Evolutionary conservation across 768 basidiomycete genomes (phyloP).

Genomic region (Rhizopogon rudus): DNA sequence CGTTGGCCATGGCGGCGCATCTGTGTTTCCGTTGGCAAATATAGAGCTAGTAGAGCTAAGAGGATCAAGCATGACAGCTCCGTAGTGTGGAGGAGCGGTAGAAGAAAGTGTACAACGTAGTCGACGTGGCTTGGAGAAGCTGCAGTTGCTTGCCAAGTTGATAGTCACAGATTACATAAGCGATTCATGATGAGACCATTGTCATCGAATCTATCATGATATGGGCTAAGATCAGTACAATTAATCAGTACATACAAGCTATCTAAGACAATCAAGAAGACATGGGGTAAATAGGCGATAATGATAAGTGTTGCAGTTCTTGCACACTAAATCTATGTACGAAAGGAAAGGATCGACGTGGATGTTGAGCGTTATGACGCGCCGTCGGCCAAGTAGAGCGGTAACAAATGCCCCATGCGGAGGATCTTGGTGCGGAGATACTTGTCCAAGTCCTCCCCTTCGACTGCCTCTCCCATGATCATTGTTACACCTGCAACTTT

Average conservation of each 20-base stretch:
- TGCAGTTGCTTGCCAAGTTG: not conserved
- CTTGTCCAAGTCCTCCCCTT: slow-evolving; percentile 87
- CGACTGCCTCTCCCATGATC: slow-evolving; percentile 71
- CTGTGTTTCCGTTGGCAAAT: slow-evolving; percentile 46
- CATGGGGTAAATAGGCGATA: not conserved
- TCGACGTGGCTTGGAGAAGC: not conserved
- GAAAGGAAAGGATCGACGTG: too few species aligned
- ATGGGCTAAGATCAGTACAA: not conserved
- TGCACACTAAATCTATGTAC: not conserved
- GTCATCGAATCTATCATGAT: not conserved
- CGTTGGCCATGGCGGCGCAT: slow-evolving; percentile 72
- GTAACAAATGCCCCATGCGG: slow-evolving; percentile 94
- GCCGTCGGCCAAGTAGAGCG: slow-evolving; percentile 27
- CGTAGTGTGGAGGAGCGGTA: not conserved
- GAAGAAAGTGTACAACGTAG: not conserved
- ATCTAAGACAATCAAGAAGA: not conserved
- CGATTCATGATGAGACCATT: not conserved
- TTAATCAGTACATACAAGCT: not conserved
- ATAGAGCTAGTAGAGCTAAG: slow-evolving; percentile 50
- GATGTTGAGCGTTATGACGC: not conserved
- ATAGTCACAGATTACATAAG: not conserved
- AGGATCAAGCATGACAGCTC: slow-evolving; percentile 61
- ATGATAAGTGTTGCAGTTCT: not conserved
- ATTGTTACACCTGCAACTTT: slow-evolving; percentile 64
- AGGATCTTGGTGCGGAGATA: slow-evolving; percentile 96